Conservation (phyloP, 768 basidiomycete species). For the Holtermannia corniformis region DNA sequence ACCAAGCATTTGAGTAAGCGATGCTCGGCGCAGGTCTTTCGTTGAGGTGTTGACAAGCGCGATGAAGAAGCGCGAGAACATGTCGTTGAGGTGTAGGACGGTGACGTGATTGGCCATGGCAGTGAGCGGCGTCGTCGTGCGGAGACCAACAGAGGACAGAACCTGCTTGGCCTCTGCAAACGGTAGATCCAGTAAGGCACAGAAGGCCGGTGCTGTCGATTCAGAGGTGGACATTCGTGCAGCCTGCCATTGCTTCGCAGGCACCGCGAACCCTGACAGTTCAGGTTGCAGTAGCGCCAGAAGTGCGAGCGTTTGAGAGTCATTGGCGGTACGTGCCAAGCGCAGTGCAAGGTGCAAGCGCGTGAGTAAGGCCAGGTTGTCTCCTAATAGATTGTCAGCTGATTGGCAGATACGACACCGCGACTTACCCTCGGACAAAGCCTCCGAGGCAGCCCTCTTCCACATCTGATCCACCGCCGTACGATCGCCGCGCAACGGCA, state of each 20-base stretch:
- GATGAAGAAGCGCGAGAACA: conserved; percentile 31
- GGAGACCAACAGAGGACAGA: conserved; percentile 3
- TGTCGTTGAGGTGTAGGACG: conserved; percentile 32
- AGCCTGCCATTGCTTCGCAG: conserved; percentile 21
- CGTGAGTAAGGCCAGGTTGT: conserved; percentile 3
- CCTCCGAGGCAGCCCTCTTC: background rate
- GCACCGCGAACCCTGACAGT: conserved; percentile 11
- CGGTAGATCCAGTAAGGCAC: conserved; percentile 22
- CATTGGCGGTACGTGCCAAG: conserved; percentile 15
- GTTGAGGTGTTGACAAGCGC: conserved; percentile 30
- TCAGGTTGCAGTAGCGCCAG: conserved; percentile 26
- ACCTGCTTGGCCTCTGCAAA: conserved; percentile 17
- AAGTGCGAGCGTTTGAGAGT: conserved; percentile 19
- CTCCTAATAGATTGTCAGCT: conserved; percentile 10
- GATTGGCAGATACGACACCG: background rate
- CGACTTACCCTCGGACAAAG: background rate
- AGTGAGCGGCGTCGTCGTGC: conserved; percentile 15
- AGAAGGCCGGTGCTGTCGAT: conserved; percentile 11
- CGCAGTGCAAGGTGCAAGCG: conserved; percentile 17
- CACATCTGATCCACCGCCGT: background rate
- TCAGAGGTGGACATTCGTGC: conserved; percentile 15
- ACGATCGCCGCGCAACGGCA: background rate
- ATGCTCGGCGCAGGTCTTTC: conserved; percentile 4
- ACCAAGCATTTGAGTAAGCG: conserved; percentile 11
- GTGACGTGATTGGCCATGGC: conserved; percentile 37